Evolutionary conservation across 2,329 filamentous ascomycete genomes (phyloP).

Genomic region (Pseudogymnoascus sp.): DNA sequence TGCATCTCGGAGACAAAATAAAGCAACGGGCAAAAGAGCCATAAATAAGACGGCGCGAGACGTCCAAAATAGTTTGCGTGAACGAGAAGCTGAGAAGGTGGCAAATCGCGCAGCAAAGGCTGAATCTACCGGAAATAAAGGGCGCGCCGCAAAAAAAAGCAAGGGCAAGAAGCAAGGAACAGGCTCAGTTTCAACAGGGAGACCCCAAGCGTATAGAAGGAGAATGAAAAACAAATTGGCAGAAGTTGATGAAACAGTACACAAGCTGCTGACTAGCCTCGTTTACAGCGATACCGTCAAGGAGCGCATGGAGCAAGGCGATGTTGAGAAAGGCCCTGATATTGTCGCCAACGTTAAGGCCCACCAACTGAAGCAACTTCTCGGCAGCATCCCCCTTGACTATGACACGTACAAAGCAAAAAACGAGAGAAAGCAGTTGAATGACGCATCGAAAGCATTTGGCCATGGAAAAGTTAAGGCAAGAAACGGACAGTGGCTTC

Average conservation of each 20-base stretch:
- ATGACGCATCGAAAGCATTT: constrained; percentile 36
- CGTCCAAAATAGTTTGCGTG: background rate
- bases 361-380: constrained; percentile 21
- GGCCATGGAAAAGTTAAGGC: constrained; percentile 31
- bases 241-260: constrained; percentile 15
- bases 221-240: background rate
- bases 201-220: background rate
- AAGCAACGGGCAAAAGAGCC: background rate
- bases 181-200: background rate
- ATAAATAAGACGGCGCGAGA: background rate
- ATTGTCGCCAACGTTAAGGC: constrained; percentile 20
- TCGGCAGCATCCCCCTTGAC: constrained; percentile 23
- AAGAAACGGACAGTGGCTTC: constrained; percentile 32
- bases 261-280: constrained; percentile 20
- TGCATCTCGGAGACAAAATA: background rate
- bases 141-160: background rate
- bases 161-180: background rate
- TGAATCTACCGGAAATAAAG: background rate
- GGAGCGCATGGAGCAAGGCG: constrained; percentile 9
- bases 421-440: constrained; percentile 32
- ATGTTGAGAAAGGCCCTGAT: constrained; percentile 14
- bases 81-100: background rate
- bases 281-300: constrained; percentile 16
- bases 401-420: constrained; percentile 13
- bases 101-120: background rate